A percentile compares a stretch with the other conserved stretches of the same genome.
phyloP scores from a whole-genome alignment of 345 rosid genomes.

The Bruguiera gymnorhiza region DNA sequence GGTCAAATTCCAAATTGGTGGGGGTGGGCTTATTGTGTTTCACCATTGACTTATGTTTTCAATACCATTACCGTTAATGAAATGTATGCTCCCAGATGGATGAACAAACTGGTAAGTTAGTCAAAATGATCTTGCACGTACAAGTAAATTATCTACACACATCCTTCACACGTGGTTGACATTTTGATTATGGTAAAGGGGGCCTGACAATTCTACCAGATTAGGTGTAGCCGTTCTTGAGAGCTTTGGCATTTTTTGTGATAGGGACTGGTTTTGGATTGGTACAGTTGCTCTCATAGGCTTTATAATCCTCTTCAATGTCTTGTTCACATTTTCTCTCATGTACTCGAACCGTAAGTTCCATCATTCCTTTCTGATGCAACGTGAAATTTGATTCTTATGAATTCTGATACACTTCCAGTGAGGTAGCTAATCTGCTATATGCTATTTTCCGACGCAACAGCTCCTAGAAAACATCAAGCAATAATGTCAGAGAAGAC shows the following conservation, averaged over 20 bases:
- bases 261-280: constrained; percentile 82
- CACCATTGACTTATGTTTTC: constrained; percentile 71
- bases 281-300: constrained; percentile 60
- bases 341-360: constrained; percentile 64
- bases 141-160: too few species aligned
- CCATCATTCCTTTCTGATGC: not conserved
- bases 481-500: constrained; percentile 53
- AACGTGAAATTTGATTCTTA: not conserved
- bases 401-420: not conserved
- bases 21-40: constrained; percentile 89
- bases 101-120: constrained; percentile 47
- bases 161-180: not conserved
- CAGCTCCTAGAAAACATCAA: constrained; percentile 66
- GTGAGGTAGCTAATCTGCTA: constrained; percentile 6
- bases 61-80: constrained; percentile 72
- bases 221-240: constrained; percentile 62
- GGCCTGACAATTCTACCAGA: constrained; percentile 44
- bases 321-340: constrained; percentile 67
- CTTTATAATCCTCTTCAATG: constrained; percentile 63
- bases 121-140: not conserved
- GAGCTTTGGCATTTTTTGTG: constrained; percentile 41
- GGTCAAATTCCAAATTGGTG: constrained; percentile 79
- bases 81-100: constrained; percentile 82
- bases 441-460: not conserved
- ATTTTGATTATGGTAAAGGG: constrained; percentile 35